phyloP scores from a whole-genome alignment of 306 rosid genomes.

The Vigna hirtella region DNA sequence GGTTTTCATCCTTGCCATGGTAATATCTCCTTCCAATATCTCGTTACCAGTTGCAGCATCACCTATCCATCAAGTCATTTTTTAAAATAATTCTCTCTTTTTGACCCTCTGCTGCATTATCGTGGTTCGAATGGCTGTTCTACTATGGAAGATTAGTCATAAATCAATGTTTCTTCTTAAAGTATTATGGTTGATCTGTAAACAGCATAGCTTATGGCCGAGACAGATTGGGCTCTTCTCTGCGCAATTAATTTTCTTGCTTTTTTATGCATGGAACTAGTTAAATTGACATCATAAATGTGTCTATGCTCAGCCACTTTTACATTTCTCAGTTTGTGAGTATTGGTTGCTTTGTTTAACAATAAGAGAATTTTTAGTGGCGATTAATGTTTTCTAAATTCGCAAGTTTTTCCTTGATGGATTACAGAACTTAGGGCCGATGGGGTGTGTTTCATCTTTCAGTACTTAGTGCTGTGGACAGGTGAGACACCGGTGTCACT shows the following conservation, averaged over 20 bases:
- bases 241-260: slow-evolving; percentile 38
- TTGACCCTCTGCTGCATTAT: slow-evolving; percentile 53
- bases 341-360: slow-evolving; percentile 28
- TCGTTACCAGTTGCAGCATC: slow-evolving; percentile 56
- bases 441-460: slow-evolving; percentile 62
- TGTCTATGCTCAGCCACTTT: slow-evolving; percentile 31
- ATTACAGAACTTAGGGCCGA: slow-evolving; percentile 65
- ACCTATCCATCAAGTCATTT: slow-evolving; percentile 55
- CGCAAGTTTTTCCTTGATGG: slow-evolving; percentile 50
- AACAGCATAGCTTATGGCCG: slow-evolving; percentile 48
- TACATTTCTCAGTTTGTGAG: slow-evolving; percentile 32
- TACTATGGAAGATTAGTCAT: slow-evolving; percentile 46
- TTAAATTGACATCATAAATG: slow-evolving; percentile 37
- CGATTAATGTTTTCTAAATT: slow-evolving; percentile 48
- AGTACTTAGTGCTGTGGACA: slow-evolving; percentile 60
- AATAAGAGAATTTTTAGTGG: slow-evolving; percentile 23
- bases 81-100: slow-evolving; percentile 32
- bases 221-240: slow-evolving; percentile 46
- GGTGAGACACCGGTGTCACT: slow-evolving; percentile 56
- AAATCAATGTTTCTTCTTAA: slow-evolving; percentile 42
- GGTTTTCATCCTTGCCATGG: slow-evolving; percentile 44
- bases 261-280: slow-evolving; percentile 30
- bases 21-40: slow-evolving; percentile 57
- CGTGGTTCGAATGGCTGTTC: slow-evolving; percentile 45
- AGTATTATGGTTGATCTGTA: slow-evolving; percentile 45